Base-by-base conservation (phyloP, 768 basidiomycete species). In the Tremella mesenterica region DNA sequence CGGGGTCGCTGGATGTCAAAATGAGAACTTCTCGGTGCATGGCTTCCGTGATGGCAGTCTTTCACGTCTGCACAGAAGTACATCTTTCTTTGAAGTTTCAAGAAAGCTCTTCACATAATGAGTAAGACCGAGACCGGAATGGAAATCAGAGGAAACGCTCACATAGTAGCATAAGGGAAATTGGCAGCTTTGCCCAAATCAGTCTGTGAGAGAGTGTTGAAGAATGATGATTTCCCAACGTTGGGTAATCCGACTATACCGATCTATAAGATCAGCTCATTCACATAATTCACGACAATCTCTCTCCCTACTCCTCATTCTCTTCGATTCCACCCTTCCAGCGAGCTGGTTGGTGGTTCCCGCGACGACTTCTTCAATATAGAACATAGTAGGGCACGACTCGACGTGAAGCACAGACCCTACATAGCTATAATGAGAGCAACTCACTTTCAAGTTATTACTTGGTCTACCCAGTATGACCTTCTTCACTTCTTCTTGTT, bases 161-260 rank as follows among this genome's bases (percentile, higher is more conserved):
- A 68, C 64, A 74, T 74, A 44, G 70, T 73, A 45, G 71, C 73
- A 52, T 97, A 99, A 21, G 95, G 95, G 73, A 92, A 99, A 78
- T 99, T 99, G 73, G 90, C 90, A 31, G 90, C 86, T 74, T 91
- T 90, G 58, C 87, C 89, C 7, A 93, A 81, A 75, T 90, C 88
- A 85, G 68, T 70, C 53, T 72, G 52, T 28, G 93, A 92, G 48
- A 97, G 81, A 33, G 80, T 85, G 74, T 99, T 99, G 82, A 99
- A 99, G 76, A 97, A 93, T n/a, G 91, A 95, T 0, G 88, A 91
- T 75, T 99, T 97, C 59, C 95, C 95, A 63, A 97, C 93, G 73
- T 99, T 96, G 49, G 93, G 91, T 34, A 95, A 75, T 72, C 88
- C 92, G 79, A 96, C 93, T 80, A 95, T 93, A 72, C 95, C 95